These are phyloP conservation scores for Fagopyrum homotropicum DNA, from an alignment of 148 eudicot genomes.

Conservation along the genomic window DNA sequence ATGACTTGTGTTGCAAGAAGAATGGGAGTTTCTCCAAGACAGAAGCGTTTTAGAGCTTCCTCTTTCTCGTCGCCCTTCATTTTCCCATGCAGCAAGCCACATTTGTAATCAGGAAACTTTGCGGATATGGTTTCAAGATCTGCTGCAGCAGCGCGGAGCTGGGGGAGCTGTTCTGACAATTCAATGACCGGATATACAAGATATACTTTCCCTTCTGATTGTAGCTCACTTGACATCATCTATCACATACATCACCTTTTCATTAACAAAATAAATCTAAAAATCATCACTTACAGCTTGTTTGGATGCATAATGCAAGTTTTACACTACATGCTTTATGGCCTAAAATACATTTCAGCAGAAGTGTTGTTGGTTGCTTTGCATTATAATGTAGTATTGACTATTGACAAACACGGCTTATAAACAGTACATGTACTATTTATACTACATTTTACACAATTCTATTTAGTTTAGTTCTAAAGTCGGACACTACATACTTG, in stretches of 20 bases:
- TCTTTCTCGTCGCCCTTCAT: conserved; percentile 87
- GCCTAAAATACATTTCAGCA: too few species aligned
- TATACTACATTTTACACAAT: too few species aligned
- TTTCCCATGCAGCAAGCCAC: conserved; percentile 83
- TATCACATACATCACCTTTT: conserved; percentile 15
- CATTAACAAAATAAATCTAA: not conserved
- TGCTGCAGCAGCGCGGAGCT: conserved; percentile 85
- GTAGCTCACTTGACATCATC: conserved; percentile 76
- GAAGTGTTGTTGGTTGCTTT: too few species aligned
- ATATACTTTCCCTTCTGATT: conserved; percentile 72
- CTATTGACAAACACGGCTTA: too few species aligned
- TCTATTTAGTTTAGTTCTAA: too few species aligned
- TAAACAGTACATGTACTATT: too few species aligned
- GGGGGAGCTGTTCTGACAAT: conserved; percentile 83
- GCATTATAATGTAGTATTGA: too few species aligned
- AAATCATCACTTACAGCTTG: too few species aligned
- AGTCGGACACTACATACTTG: too few species aligned
- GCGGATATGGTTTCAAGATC: conserved; percentile 55
- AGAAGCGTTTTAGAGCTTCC: conserved; percentile 58
- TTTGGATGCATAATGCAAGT: too few species aligned
- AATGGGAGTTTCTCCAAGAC: conserved; percentile 68
- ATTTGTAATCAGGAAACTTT: conserved; percentile 48
- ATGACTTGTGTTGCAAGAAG: conserved; percentile 87
- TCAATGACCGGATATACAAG: conserved; percentile 80
- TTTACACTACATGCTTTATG: too few species aligned